Conservation (phyloP, 2,329 filamentous ascomycete species). For the Aspergillus puulaauensis region DNA sequence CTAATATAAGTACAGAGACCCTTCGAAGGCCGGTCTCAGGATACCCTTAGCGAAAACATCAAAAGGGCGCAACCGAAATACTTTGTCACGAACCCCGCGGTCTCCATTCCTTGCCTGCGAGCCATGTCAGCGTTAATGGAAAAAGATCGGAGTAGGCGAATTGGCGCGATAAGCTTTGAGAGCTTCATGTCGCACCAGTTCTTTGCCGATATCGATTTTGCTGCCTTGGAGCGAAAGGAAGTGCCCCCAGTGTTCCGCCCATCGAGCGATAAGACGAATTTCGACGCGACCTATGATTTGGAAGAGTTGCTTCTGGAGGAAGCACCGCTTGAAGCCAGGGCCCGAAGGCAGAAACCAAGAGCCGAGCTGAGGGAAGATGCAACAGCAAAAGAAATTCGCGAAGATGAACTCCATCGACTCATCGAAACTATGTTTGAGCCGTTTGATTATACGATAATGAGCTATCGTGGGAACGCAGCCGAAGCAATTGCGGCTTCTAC, state of each 20-base stretch:
- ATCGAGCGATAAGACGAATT: conserved; percentile 97
- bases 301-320: conserved; percentile 93
- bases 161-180: conserved; percentile 79
- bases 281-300: conserved; percentile 95
- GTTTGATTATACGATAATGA: conserved; percentile 88
- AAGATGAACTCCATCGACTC: conserved; percentile 89
- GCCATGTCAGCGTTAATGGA: conserved; percentile 83
- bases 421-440: conserved; percentile 93
- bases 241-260: conserved; percentile 89
- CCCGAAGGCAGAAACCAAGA: conserved; percentile 88
- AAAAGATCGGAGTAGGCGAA: conserved; percentile 73
- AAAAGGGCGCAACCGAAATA: conserved; percentile 79
- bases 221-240: conserved; percentile 77
- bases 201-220: conserved; percentile 83
- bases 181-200: conserved; percentile 87
- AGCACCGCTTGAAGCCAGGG: conserved; percentile 87
- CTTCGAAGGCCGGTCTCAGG: conserved; percentile 86
- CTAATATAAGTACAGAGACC: conserved; percentile 65
- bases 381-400: conserved; percentile 88
- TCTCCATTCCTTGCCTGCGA: conserved; percentile 83
- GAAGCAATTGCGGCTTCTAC: conserved; percentile 40
- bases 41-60: conserved; percentile 76
- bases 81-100: conserved; percentile 87
- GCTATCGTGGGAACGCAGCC: conserved; percentile 60
- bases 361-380: conserved; percentile 91